Evolutionary conservation across 169 alveolate species (phyloP).

Genomic region (Plasmodium chabaudi): DNA sequence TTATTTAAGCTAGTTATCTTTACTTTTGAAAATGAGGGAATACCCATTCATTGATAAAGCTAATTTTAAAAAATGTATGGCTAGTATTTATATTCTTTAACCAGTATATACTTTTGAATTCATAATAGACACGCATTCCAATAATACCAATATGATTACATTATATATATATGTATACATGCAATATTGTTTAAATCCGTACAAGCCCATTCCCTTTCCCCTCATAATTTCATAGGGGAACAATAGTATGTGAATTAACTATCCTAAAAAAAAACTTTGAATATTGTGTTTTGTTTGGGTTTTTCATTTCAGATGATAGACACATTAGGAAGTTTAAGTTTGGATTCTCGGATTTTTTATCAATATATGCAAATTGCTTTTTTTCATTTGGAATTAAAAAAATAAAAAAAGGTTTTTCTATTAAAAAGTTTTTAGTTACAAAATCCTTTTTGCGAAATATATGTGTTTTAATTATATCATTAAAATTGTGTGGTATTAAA

Average conservation of each 20-base stretch:
- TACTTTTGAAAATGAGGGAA: too few species aligned
- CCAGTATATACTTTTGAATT: too few species aligned
- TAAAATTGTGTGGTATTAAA: conserved; percentile 67
- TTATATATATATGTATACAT: too few species aligned
- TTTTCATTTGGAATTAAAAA: conserved; percentile 75
- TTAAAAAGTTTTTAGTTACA: conserved; percentile 51
- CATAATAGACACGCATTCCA: too few species aligned
- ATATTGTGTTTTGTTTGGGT: conserved; percentile 25
- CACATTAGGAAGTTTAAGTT: conserved; percentile 46
- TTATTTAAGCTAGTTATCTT: too few species aligned
- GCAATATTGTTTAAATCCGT: neutral
- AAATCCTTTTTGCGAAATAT: conserved; percentile 63
- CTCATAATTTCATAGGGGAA: conserved; percentile 20
- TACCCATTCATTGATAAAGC: too few species aligned
- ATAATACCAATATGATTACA: too few species aligned
- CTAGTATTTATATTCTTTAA: too few species aligned
- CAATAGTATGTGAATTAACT: conserved; percentile 51
- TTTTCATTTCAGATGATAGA: conserved; percentile 72
- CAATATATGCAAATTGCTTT: conserved; percentile 22
- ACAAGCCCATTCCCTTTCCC: neutral
- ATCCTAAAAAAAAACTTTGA: conserved; percentile 66
- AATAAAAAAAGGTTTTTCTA: conserved; percentile 73
- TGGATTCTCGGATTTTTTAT: conserved; percentile 8
- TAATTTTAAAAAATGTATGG: too few species aligned
- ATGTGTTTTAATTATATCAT: conserved; percentile 68